Evolutionary conservation across 129 eudicot species (phyloP).

Genomic region (Deinandra increscens): DNA sequence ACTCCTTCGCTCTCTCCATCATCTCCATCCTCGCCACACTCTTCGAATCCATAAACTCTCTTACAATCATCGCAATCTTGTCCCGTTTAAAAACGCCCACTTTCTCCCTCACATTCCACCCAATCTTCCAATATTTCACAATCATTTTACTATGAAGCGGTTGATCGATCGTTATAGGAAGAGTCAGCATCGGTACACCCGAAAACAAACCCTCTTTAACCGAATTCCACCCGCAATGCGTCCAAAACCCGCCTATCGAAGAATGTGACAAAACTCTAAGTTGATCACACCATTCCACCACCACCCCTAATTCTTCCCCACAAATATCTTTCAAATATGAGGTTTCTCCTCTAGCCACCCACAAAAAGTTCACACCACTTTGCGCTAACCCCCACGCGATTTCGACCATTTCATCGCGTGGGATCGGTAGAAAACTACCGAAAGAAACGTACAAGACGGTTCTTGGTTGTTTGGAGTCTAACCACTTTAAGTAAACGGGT

Average conservation of each 20-base stretch:
- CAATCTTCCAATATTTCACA: constrained; percentile 55
- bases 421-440: constrained; percentile 48
- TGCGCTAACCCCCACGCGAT: constrained; percentile 40
- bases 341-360: constrained; percentile 54
- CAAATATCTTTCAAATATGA: constrained; percentile 21
- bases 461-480: constrained; percentile 40
- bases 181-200: constrained; percentile 50
- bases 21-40: constrained; percentile 35
- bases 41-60: constrained; percentile 42
- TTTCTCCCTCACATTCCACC: constrained; percentile 28
- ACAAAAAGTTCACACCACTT: constrained; percentile 56
- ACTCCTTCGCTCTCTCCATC: constrained; percentile 30
- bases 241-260: constrained; percentile 52
- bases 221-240: constrained; percentile 72
- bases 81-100: constrained; percentile 18
- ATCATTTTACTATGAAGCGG: constrained; percentile 36
- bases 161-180: constrained; percentile 47
- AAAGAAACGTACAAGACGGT: constrained; percentile 56
- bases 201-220: constrained; percentile 44
- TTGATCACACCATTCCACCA: constrained; percentile 60
- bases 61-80: constrained; percentile 29
- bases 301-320: constrained; percentile 41
- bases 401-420: constrained; percentile 44
- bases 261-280: constrained; percentile 44
- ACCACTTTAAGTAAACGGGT: constrained; percentile 39